phyloP scores from a whole-genome alignment of 257 asterid genomes.

The Solanum arcanum region DNA sequence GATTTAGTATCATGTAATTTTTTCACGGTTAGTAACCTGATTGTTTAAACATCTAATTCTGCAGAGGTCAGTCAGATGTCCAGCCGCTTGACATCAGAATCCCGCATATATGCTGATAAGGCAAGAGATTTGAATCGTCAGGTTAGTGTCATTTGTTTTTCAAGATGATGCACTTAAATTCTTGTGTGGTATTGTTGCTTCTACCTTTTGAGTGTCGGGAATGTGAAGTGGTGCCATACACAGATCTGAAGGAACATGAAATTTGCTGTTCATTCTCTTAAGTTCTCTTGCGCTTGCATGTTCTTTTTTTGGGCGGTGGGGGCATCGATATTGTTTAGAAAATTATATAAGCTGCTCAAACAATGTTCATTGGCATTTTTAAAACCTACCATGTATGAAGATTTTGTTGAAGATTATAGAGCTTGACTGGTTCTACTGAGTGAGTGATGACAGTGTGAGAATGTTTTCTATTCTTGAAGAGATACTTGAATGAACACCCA shows the following conservation, averaged over 20 bases:
- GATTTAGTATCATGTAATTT: not conserved
- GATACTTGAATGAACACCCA: not conserved
- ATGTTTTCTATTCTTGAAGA: not conserved
- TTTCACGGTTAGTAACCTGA: not conserved
- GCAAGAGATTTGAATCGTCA: conserved; percentile 92
- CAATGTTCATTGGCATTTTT: not conserved
- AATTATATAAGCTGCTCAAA: not conserved
- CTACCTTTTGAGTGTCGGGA: not conserved
- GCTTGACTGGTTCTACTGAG: not conserved
- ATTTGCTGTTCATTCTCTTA: not conserved
- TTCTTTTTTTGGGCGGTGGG: not conserved
- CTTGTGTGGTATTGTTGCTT: not conserved
- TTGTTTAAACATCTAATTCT: conserved; percentile 4
- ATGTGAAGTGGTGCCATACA: not conserved
- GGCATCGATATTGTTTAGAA: not conserved
- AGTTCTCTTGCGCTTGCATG: not conserved
- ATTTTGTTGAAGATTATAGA: not conserved
- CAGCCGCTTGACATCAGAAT: conserved; percentile 83
- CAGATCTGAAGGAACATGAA: not conserved
- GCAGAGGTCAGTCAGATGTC: conserved; percentile 89
- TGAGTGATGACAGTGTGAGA: not conserved
- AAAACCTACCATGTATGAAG: not conserved
- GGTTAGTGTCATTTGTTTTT: conserved; percentile 29
- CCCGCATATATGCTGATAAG: conserved; percentile 81
- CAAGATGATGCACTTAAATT: not conserved